Evolutionary conservation across 345 rosid species (phyloP), one percentile per base, ranked within the genome.

Genomic region (Populus ilicifolia): DNA sequence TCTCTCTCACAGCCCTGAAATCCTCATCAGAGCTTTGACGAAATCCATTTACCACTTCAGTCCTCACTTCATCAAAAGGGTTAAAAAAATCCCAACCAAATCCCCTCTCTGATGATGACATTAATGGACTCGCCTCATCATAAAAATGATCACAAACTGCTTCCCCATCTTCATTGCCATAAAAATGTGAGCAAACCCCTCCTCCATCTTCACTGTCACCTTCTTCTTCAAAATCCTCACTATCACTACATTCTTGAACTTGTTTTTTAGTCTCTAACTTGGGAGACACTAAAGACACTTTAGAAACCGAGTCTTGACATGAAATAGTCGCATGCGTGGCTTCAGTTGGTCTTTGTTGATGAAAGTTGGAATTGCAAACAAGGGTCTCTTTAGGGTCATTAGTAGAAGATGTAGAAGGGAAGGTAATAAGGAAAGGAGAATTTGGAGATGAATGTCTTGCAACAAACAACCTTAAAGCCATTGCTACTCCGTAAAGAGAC

Each of bases 41-140:
- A 30, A 73, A 63, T 33, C 76, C 69, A 73, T 66, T 78, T 13
- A 68, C 73, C 36, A 62, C 54, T 33, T 80, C 80, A 25, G 77
- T 43, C 29, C 75, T 78, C 75, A 71, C 14, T 52, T 59, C 81
- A 70, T 82, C 79, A 75, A 74, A 85, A 0, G 86, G 80, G 77
- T 80, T 41, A 66, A 87, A 87, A 68, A 80, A 87, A 83, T 85
- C 87, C 88, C 88, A 87, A 27, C 78, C 80, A 69, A 50, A 65
- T 30, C 62, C 83, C 66, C 66, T 44, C 21, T 75, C 27, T 35
- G 68, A 75, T 69, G 87, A 71, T 65, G 84, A 61, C 78, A 76
- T 66, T 35, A 75, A 39, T 23, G 70, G 74, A 77, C 50, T 77
- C 38, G 18, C 63, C 56, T 70, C 82, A 35, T 65, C 81, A 67